Base-by-base conservation (phyloP, 352 stramenopile genomes). In the Phytophthora uliginosa region DNA sequence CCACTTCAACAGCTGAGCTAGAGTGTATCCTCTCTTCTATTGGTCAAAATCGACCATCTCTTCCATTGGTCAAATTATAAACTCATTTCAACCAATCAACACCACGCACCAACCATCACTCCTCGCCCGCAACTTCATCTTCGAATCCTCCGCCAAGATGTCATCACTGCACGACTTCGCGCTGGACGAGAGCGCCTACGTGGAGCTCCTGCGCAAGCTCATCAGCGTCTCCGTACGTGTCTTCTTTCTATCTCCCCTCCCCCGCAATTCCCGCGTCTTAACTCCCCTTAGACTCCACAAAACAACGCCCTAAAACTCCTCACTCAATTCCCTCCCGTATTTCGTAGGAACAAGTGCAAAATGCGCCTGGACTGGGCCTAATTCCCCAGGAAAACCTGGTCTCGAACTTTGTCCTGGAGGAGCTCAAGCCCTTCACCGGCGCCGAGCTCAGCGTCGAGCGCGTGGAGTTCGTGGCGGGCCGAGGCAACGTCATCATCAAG, bases 401-500 rank as follows among this genome's bases (percentile, higher is more conserved):
- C 8, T 96, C 89, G 47, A 84, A 98, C 73, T 93, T 98, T 73
- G 85, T 98, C 10, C 61, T 98, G 56, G 74, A 83, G 12, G 79
- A 94, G 40, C 76, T 98, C 5, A 74, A 94, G 68, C 92, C 92
- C n/a, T 96, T 88, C 56, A 81, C 73, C 47, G 91, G 89, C 36
- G 76, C 84, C 0, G 73, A 88, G 31, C 60, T 98, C 13, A 79
- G 71, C 52, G 78, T 95, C 26, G 82, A 97, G 76, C 82, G 91
- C 36, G 78, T 97, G 47, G 89, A 90, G 69, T 98, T 97, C 71
- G 89, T 93, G 36, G 59, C 86, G 3, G 89, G 88, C 28, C 86
- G 95, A 48, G 93, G 94, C 63, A 98, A 98, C 59, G 78, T 98
- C 53, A 97, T 98, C 74, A 91, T 98, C 65, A 97, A 92, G 71